Evolutionary conservation across 148 eudicot species (phyloP).

Genomic region (Simmondsia chinensis): DNA sequence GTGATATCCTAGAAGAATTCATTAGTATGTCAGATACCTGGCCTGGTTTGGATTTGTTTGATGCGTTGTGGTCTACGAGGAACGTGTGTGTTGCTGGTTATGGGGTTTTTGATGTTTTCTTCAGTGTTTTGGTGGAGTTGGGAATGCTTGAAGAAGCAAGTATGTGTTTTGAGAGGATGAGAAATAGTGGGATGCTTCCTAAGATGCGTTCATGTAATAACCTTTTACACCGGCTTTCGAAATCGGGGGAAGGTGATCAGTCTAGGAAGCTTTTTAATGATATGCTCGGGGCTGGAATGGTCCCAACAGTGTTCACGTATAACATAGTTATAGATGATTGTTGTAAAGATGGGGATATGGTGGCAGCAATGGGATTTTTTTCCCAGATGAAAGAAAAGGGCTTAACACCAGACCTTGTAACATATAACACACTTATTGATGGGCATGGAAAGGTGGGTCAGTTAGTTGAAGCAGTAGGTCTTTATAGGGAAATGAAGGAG

Average conservation of each 20-base stretch:
- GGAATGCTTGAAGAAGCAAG: slow-evolving; percentile 77
- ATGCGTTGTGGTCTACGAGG: slow-evolving; percentile 63
- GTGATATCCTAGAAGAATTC: slow-evolving; percentile 42
- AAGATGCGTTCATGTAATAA: slow-evolving; percentile 75
- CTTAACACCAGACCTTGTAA: slow-evolving; percentile 66
- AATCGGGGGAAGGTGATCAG: slow-evolving; percentile 27
- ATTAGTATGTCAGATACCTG: slow-evolving; percentile 18
- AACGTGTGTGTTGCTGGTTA: slow-evolving; percentile 56
- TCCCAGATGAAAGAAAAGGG: slow-evolving; percentile 50
- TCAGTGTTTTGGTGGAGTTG: slow-evolving; percentile 60
- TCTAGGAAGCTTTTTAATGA: slow-evolving; percentile 48
- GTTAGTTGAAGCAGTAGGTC: slow-evolving; percentile 31
- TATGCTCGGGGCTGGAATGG: slow-evolving; percentile 55
- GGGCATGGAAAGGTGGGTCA: slow-evolving; percentile 81
- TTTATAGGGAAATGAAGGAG: slow-evolving; percentile 62
- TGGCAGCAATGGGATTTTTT: slow-evolving; percentile 46
- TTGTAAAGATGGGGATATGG: slow-evolving; percentile 70
- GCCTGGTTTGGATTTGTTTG: slow-evolving; percentile 40
- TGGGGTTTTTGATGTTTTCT: slow-evolving; percentile 82
- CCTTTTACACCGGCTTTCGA: slow-evolving; percentile 55
- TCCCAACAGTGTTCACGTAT: slow-evolving; percentile 66
- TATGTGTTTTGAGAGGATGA: slow-evolving; percentile 67
- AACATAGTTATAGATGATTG: slow-evolving; percentile 74
- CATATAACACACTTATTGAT: slow-evolving; percentile 85
- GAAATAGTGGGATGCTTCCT: slow-evolving; percentile 47